Base-by-base conservation (phyloP, 139 green algal species). In the Astrephomene gubernaculifera region DNA sequence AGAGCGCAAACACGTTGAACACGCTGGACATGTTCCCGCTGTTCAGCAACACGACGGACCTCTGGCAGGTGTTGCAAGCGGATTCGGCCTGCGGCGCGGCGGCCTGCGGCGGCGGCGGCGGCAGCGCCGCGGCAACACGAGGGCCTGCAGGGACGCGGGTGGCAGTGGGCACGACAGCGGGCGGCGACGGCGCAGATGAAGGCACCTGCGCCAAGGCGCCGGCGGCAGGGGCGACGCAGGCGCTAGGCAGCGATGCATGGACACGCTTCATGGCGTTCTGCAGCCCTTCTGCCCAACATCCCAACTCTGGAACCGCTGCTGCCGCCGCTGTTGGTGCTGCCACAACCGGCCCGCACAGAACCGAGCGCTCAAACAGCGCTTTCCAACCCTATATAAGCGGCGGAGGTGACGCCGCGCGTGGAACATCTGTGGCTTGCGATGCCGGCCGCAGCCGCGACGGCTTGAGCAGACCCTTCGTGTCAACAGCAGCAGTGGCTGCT, bases 41-140 rank as follows among this genome's bases (percentile, higher is more conserved):
- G 33, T 84, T 84, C 64, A 84, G 78, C 78, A 39, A 52, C 7
- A 29, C 43, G 6, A 53, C 12, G 31, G 73, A 81, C 61, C 43
- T 65, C 8, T 84, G 63, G 78, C 12, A 65, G 17, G 29, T 43
- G 24, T 43, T 84, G 63, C 29, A 64, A 35, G 8, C 67, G 31
- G 72, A 49, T 9, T 78, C 70, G 9, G 70, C 43, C 44, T 49
- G 33, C 45, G 49, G 72, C 19, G 54, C 17, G 6, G 63, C 45
- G n/a, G n/a, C n/a, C n/a, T n/a, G n/a, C n/a, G n/a, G n/a, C n/a
- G n/a, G n/a, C n/a, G n/a, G n/a, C n/a, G n/a, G n/a, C n/a, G n/a
- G n/a, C 49, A 70, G 73, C 67, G 67, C 36, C 38, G 75, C 45
- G 49, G 45, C 10, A n/a, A 67, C 21, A 43, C 71, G 71, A 8